Conservation (phyloP, 192 early-diverging fungal species). For the Lobulomyces angularis region DNA sequence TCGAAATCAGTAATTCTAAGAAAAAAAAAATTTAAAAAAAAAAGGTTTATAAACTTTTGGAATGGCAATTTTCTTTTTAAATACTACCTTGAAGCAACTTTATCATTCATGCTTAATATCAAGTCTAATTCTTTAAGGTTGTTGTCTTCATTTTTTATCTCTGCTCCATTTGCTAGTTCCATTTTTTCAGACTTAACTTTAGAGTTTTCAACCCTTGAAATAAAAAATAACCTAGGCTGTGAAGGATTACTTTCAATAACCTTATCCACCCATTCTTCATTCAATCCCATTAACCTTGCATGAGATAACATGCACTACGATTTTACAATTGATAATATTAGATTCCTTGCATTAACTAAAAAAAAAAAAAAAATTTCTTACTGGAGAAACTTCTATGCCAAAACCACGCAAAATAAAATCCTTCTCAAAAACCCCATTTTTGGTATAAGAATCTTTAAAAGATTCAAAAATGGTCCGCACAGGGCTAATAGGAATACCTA, state of each 20-base stretch:
- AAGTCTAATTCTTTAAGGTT: conserved; percentile 40
- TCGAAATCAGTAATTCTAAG: conserved; percentile 2
- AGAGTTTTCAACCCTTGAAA: conserved; percentile 24
- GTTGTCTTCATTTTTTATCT: too few species aligned
- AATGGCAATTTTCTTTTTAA: not conserved
- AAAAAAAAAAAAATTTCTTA: too few species aligned
- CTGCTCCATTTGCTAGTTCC: too few species aligned
- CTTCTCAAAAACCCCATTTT: conserved; percentile 3
- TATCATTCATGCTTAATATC: conserved; percentile 11
- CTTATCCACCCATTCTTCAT: conserved; percentile 27
- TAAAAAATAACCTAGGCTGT: conserved; percentile 29
- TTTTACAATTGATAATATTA: too few species aligned
- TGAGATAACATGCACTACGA: conserved; percentile 32
- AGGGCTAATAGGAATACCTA: conserved; percentile 15
- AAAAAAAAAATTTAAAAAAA: not conserved
- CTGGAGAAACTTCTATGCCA: conserved; percentile 27
- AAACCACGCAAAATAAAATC: conserved; percentile 19
- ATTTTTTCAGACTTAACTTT: too few species aligned
- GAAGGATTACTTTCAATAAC: conserved; percentile 26
- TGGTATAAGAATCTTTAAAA: too few species aligned
- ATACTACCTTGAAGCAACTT: not conserved
- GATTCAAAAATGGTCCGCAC: conserved; percentile 21
- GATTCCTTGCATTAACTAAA: too few species aligned
- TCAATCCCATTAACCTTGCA: conserved; percentile 34
- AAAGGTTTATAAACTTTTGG: not conserved